Evolutionary conservation across 768 basidiomycete species (phyloP).

Genomic region (Atractiella rhizophila): DNA sequence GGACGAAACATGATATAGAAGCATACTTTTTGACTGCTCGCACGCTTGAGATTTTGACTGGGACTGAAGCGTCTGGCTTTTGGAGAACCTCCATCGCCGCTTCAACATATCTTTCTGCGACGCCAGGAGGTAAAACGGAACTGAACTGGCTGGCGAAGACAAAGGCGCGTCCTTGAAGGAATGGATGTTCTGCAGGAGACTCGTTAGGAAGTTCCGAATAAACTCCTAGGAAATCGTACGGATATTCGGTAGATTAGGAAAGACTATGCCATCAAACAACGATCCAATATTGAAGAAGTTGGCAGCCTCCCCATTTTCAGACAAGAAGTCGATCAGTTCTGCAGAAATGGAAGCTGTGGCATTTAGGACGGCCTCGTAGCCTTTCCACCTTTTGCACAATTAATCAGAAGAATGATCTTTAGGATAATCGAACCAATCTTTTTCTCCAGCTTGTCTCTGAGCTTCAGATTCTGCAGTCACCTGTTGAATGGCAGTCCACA

Average conservation of each 20-base stretch:
- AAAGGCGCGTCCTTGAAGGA: conserved; percentile 81
- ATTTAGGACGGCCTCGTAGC: conserved; percentile 42
- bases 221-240: no score
- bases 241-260: no score
- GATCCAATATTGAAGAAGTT: conserved; percentile 59
- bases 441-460: no score
- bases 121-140: conserved; percentile 39
- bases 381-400: conserved; percentile 40
- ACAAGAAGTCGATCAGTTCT: conserved; percentile 42
- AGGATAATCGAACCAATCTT: no score
- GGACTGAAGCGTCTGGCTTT: conserved; percentile 40
- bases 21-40: conserved; percentile 75
- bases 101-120: conserved; percentile 63
- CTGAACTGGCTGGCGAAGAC: conserved; percentile 81
- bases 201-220: no score
- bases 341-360: conserved; percentile 50
- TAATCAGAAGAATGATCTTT: neutral
- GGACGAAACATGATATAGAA: neutral
- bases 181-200: conserved; percentile 42
- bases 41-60: conserved; percentile 80
- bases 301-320: no score
- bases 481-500: conserved; percentile 9
- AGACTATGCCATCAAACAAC: conserved; percentile 52
- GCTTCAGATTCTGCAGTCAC: neutral
- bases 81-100: conserved; percentile 70